Conservation (phyloP, 441 rosid species). For the Mallotus japonicus region DNA sequence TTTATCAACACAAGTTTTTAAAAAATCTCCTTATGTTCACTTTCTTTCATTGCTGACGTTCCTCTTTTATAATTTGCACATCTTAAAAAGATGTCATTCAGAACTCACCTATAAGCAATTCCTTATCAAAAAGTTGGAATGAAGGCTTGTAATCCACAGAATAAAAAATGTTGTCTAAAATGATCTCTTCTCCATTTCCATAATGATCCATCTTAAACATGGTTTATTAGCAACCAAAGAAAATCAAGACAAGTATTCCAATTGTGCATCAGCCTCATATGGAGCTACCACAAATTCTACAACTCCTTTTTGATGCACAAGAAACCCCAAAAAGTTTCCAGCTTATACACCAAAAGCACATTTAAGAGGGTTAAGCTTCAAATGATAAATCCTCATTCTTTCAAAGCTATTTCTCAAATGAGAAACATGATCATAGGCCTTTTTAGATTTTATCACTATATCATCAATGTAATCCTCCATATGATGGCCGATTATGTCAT, state of each 20-base stretch:
- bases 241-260: constrained; percentile 60
- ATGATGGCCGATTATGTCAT: too few relatives aligned
- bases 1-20: not conserved
- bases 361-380: too few relatives aligned
- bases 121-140: constrained; percentile 52
- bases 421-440: too few relatives aligned
- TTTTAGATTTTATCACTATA: too few relatives aligned
- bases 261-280: constrained; percentile 93
- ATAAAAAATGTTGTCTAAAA: constrained; percentile 53
- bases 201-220: constrained; percentile 81
- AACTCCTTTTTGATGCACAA: too few relatives aligned
- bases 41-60: not conserved
- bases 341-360: too few relatives aligned
- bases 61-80: not conserved
- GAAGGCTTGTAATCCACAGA: constrained; percentile 53
- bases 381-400: too few relatives aligned
- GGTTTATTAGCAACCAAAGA: constrained; percentile 40
- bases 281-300: constrained; percentile 88
- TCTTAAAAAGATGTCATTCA: not conserved
- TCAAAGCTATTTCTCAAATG: too few relatives aligned
- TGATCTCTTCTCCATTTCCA: constrained; percentile 76
- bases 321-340: too few relatives aligned
- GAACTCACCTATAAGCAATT: constrained; percentile 56
- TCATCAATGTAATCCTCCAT: too few relatives aligned
- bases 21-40: not conserved